Base-by-base conservation (phyloP, 139 green algal species). In the Coccomyxa sp. region DNA sequence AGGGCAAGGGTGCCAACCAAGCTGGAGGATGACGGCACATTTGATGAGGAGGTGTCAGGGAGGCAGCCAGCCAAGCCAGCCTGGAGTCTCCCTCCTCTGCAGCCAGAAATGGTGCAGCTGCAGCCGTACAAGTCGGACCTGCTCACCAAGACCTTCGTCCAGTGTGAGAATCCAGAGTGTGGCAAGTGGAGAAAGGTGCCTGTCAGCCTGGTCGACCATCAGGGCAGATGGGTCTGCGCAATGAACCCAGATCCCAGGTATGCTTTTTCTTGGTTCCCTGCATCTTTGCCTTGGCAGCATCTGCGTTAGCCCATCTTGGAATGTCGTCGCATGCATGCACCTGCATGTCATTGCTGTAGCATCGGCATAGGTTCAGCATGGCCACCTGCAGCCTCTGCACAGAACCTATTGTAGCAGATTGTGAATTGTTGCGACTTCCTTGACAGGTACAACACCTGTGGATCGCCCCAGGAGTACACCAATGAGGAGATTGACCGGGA, bases 401-500 rank as follows among this genome's bases (percentile, higher is more conserved):
- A n/a, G n/a, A n/a, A n/a, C n/a, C n/a, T n/a, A n/a, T n/a, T n/a
- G n/a, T n/a, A n/a, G n/a, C n/a, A n/a, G n/a, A n/a, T n/a, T n/a
- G n/a, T n/a, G 12, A 68, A 68, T 38, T 70, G 33, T 70, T 50
- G 9, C 5, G 7, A 9, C n/a, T 39, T 39, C 55, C 18, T 44
- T 8, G 33, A 34, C 50, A 78, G 74, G 68, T 84, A 39, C 37
- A 41, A 36, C 5, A 55, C 73, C 16, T 79, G 81, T 72, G 44
- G 14, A 38, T 22, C 68, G 27, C 41, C 71, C 8, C 85, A 85
- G 70, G 54, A 86, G 72, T 39, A 84, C 55, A 54, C 85, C 33
- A 79, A 86, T 38, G 68, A 64, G 29, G 82, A 84, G 39, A 82
- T 89, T 9, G 77, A 86, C 44, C 54, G 35, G 58, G 54, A 81